Conservation (phyloP, 345 rosid genomes). For the Schrenkiella parvula region DNA sequence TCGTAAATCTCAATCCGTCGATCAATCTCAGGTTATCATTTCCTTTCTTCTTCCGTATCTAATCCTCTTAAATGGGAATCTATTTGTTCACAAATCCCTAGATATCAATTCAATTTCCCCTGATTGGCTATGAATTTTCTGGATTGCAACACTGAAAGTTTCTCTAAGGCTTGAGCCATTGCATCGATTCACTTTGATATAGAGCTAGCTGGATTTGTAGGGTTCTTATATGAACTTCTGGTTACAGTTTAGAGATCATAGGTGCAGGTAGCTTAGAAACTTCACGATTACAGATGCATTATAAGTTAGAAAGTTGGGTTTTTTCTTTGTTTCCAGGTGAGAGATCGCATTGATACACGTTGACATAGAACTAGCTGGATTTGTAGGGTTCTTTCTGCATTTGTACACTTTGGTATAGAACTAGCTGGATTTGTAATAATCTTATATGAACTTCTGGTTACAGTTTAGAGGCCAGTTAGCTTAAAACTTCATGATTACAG, state of each 20-base stretch:
- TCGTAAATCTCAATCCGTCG: conserved; percentile 16
- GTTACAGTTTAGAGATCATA: not conserved
- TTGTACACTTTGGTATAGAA: not conserved
- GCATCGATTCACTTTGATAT: not conserved
- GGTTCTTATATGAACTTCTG: not conserved
- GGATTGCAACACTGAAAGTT: not conserved
- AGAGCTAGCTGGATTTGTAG: not conserved
- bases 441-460: not conserved
- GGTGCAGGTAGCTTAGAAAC: not conserved
- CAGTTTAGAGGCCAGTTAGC: not conserved
- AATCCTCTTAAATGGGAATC: not conserved
- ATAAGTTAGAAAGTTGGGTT: not conserved
- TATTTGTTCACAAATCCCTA: conserved; percentile 29
- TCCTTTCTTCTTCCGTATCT: not conserved
- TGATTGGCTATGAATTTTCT: not conserved
- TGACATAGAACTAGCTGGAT: too few relatives aligned
- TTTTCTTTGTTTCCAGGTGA: not conserved
- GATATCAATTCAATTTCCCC: not conserved
- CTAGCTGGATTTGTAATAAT: not conserved
- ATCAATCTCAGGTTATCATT: conserved; percentile 49
- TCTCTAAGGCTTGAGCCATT: not conserved
- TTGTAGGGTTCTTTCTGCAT: too few relatives aligned
- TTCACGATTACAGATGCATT: not conserved
- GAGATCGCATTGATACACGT: too few relatives aligned
- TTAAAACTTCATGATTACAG: not conserved